phyloP scores from a whole-genome alignment of 2,329 filamentous ascomycete genomes.

The Arthrobotrys sphaeroides region DNA sequence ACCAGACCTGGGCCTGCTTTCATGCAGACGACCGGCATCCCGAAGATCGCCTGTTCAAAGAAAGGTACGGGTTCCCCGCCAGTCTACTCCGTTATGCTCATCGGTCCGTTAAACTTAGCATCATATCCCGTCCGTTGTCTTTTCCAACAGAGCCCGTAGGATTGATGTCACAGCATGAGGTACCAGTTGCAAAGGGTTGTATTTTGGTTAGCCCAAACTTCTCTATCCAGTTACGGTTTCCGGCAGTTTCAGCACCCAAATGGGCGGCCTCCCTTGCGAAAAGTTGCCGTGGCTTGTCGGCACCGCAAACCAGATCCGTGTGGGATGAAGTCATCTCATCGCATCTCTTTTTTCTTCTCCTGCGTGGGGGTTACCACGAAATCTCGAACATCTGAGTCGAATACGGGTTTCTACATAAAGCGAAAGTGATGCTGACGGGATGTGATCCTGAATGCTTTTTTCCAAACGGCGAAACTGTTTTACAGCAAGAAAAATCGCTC shows the following conservation, averaged over 20 bases:
- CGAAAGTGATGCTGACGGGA: background rate
- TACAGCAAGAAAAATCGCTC: slow-evolving; percentile 33
- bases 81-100: too few relatives aligned
- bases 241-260: slow-evolving; percentile 47
- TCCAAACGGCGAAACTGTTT: slow-evolving; percentile 30
- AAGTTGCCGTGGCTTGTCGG: slow-evolving; percentile 47
- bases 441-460: background rate
- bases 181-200: too few relatives aligned
- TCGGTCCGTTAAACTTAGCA: slow-evolving; percentile 14
- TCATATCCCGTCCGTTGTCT: background rate
- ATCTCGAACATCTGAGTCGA: slow-evolving; percentile 9
- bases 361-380: slow-evolving; percentile 25
- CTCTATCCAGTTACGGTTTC: slow-evolving; percentile 50
- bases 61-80: background rate
- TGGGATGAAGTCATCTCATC: slow-evolving; percentile 53
- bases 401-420: background rate
- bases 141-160: background rate
- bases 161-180: slow-evolving; percentile 11
- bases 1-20: slow-evolving; percentile 1
- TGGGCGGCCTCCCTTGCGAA: slow-evolving; percentile 27
- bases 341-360: slow-evolving; percentile 32
- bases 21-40: slow-evolving; percentile 29
- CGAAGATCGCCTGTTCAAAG: slow-evolving; percentile 15
- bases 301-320: slow-evolving; percentile 44
- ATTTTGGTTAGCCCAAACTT: slow-evolving; percentile 33